Percentiles rank a stretch among this genome's conserved stretches.
These are phyloP conservation scores for Sugiyamaella pinicola DNA, from an alignment of 1,139 yeast genomes.

Conservation along the genomic window DNA sequence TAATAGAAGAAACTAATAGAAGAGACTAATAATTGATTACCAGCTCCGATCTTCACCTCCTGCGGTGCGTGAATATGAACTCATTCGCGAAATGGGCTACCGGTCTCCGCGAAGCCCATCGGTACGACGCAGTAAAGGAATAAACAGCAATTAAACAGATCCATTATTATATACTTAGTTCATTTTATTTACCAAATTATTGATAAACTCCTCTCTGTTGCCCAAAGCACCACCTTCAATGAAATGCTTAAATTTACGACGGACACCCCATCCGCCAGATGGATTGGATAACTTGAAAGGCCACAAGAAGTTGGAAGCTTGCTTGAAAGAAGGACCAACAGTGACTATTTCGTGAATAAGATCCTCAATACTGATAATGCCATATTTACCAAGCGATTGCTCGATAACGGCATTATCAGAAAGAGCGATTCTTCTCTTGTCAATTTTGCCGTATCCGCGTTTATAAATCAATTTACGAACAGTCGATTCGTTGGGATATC, in stretches of 20 bases:
- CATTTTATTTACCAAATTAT: conserved; percentile 87
- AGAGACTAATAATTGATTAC: no score
- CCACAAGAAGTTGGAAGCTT: conserved; percentile 99
- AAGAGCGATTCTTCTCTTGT: conserved; percentile 97
- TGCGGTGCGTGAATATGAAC: no score
- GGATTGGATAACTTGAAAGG: conserved; percentile 99
- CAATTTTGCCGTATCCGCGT: conserved; percentile 99
- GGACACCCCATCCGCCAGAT: conserved; percentile 99
- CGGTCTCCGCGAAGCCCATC: no score
- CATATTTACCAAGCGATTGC: conserved; percentile 92
- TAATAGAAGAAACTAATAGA: no score
- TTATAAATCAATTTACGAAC: conserved; percentile 97
- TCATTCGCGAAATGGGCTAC: no score
- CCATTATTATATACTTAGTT: conserved; percentile 36
- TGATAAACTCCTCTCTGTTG: conserved; percentile 99
- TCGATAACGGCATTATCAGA: conserved; percentile 94
- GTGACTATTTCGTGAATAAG: conserved; percentile 98
- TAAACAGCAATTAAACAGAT: not conserved
- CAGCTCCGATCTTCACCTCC: no score
- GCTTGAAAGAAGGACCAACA: conserved; percentile 99
- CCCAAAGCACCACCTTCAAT: conserved; percentile 99
- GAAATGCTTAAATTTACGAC: conserved; percentile 99
- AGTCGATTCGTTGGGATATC: conserved; percentile 97
- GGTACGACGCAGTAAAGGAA: no score
- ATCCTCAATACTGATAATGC: conserved; percentile 95